Evolutionary conservation across 805 yeast species (phyloP), one percentile per base, ranked within the genome.

Genomic region (Lipomyces starkeyi): DNA sequence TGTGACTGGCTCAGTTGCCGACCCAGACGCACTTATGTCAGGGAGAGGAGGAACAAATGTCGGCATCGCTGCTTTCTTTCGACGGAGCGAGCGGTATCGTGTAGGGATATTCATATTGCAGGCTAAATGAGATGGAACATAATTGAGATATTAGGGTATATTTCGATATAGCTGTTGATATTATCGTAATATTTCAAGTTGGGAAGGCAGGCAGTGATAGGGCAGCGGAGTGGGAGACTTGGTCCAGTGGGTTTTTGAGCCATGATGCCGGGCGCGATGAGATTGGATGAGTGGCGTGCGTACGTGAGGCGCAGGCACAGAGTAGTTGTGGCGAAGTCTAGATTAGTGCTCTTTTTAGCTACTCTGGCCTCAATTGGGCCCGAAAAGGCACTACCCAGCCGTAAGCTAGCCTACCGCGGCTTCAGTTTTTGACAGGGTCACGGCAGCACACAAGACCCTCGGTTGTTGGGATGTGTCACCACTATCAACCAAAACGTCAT

Each of bases 31-130:
- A 22, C 22, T 53, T 11, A 11, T n/a, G 27, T 49, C 27, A n/a
- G 54, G 22, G 14, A 49, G 8, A 13, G 56, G 7, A 9, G 17
- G 56, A 7, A 29, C 56, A 53, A 22, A 22, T 5, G 56, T 25
- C 17, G 56, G 25, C 14, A 22, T n/a, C 34, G 29, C 43, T 54
- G 54, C 52, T 34, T 58, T 37, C 27, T 52, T 25, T 14, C 69
- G 54, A 29, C 64, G 64, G 13, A 67, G 59, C 62, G 70, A 59
- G 34, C 70, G 66, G 53, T 67, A 67, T 20, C 70, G 64, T n/a
- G 62, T 55, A 8, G 70, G 67, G n/a, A 63, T 22, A 32, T 63
- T 60, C 70, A 63, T 67, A n/a, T 32, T 43, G 49, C 49, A 14
- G 52, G 35, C 25, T 58, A 17, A 43, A 17, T n/a, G 25, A 43